A percentile compares a stretch with the other conserved stretches of the same genome.
Evolutionary conservation across 2,329 filamentous ascomycete species (phyloP).

Genomic region (Phaeoacremonium minimum): DNA sequence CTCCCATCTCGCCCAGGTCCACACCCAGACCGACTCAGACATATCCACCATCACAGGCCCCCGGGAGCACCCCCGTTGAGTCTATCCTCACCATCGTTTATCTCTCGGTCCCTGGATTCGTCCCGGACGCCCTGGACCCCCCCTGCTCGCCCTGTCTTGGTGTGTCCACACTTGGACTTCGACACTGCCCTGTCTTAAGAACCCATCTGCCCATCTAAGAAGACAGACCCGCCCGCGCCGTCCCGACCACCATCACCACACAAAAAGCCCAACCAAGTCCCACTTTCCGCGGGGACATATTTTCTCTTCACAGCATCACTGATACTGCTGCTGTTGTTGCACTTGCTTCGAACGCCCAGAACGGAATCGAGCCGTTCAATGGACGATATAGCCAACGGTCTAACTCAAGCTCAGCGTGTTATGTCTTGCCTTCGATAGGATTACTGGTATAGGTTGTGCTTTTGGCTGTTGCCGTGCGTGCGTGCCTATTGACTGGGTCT

Average conservation of each 20-base stretch:
- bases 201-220: background rate
- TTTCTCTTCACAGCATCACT: no score
- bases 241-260: background rate
- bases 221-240: background rate
- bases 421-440: slow-evolving; percentile 1
- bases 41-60: background rate
- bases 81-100: background rate
- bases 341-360: no score
- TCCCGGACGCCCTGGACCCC: background rate
- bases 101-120: background rate
- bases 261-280: background rate
- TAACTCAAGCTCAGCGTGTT: slow-evolving; percentile 1
- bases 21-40: background rate
- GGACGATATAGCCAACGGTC: slow-evolving; percentile 11
- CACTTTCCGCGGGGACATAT: background rate
- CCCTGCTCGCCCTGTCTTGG: background rate
- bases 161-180: background rate
- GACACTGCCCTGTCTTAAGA: background rate
- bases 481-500: no score
- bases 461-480: no score
- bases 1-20: background rate
- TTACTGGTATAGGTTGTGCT: no score
- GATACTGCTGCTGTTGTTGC: no score
- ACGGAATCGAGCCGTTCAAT: no score
- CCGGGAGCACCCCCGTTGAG: background rate